phyloP scores from a whole-genome alignment of 768 basidiomycete species.

The Exsudoporus frostii region DNA sequence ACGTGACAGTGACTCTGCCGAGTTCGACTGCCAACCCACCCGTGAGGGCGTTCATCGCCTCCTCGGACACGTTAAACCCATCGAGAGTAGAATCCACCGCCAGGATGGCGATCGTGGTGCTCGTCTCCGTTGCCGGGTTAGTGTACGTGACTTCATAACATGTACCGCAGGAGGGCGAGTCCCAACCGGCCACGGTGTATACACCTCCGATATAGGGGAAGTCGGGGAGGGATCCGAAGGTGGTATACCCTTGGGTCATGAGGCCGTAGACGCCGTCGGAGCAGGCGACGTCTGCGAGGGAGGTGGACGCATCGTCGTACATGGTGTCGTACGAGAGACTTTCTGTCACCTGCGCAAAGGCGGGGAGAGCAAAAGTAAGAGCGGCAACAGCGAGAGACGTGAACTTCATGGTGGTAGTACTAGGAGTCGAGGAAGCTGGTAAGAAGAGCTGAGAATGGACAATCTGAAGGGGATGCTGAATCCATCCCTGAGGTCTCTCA shows the following conservation, averaged over 20 bases:
- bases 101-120: constrained; percentile 18
- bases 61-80: constrained; percentile 48
- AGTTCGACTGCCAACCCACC: constrained; percentile 42
- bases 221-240: constrained; percentile 30
- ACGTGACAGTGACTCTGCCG: constrained; percentile 46
- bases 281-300: constrained; percentile 28
- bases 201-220: constrained; percentile 35
- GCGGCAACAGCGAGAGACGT: constrained; percentile 2
- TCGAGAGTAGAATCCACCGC: constrained; percentile 28
- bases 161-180: constrained; percentile 32
- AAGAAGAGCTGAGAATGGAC: background rate
- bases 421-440: background rate
- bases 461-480: background rate
- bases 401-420: constrained; percentile 25
- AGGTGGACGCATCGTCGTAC: constrained; percentile 26
- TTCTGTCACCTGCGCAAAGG: constrained; percentile 11
- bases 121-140: too few species aligned
- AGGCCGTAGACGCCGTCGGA: constrained; percentile 34
- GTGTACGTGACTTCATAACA: constrained; percentile 32
- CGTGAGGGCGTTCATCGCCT: constrained; percentile 56
- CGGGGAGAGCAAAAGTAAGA: constrained; percentile 16
- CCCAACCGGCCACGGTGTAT: constrained; percentile 30
- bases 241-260: constrained; percentile 29
- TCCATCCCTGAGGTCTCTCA: background rate
- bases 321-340: constrained; percentile 30